Base-by-base conservation (phyloP, 129 eudicot genomes). In the Escallonia rubra region DNA sequence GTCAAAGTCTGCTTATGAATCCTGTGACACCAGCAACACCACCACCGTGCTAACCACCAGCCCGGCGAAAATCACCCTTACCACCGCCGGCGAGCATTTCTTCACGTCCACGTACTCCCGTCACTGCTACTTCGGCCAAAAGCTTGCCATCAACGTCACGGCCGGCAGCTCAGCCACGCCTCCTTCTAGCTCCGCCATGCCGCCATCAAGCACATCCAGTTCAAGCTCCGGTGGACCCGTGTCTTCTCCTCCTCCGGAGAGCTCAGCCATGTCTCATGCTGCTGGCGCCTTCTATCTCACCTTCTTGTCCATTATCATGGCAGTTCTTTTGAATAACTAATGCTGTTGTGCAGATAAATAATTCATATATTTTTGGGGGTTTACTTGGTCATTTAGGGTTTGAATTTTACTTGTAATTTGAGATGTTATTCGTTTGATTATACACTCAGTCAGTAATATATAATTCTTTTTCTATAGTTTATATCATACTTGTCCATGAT, bases 21-120 rank as follows among this genome's bases (percentile, higher is more conserved):
- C 58, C 0, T 80, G 84, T 56, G 49, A 42, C 59, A 8, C 76
- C 10, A 15, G 14, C 11, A 51, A 46, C 53, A 10, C 84, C 13
- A 53, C 52, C 15, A 16, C 58, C 10, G 45, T 41, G n/a, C 41
- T 48, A 4, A 70, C 60, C 50, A 70, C 63, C 4, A 63, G 77
- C 9, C 84, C 84, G 2, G 84, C 80, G 7, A 65, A 15, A 8
- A 34, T 80, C 57, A 66, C 69, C 10, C 69, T 80, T 61, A 60
- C 23, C 49, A 41, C 64, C 9, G 14, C 77, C 7, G 84, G 84
- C 38, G 72, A 72, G 16, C 67, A 80, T 40, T 80, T 64, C 76
- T 80, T 45, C 73, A 70, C 69, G 4, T 56, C 68, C 41, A 65
- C 84, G 47, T 23, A 55, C 64, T 58, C 45, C 7, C 39, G 40